Evolutionary conservation across 108 stramenopile genomes (phyloP), one percentile per base, ranked within the genome.

Genomic region (Nitzschia sp.): DNA sequence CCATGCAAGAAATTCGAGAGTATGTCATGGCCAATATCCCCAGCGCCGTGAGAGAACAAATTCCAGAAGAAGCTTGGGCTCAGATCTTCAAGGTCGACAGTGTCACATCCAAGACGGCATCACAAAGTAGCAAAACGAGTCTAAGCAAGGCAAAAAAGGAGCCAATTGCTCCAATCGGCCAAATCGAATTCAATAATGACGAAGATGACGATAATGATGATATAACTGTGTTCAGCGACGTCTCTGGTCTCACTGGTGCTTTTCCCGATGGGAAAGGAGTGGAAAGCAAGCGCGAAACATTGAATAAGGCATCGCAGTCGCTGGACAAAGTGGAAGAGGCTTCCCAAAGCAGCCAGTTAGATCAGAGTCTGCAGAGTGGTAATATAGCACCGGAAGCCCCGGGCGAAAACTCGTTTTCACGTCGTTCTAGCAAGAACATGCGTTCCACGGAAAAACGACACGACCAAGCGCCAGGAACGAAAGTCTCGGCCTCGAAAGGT

Each of bases 11-110:
- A 62, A 71, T 71, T 26, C 47, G 60, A 23, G 13, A 62, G 32
- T 71, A 53, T 53, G 70, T 71, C 19, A 1, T 71, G 47, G 60
- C 50, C 1, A 62, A 61, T 34, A 71, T 71, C 60, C 70, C 70
- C 15, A 33, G 4, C 6, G 52, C 59, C 0, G 38, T 71, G 0
- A 17, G 60, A 62, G 70, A 71, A 8, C 70, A 71, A 38, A 71
- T 71, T 34, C 70, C 70, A 3, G 26, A 61, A 22, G 70, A 61
- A 16, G 70, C 70, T 31, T 71, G 70, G 70, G 50, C 45, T 11
- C 41, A 71, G 22, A 61, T 71, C 34, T 71, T 71, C 45, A 22
- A 32, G 6, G 57, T 36, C 26, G 68, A 48, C 21, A 46, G 53
- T 22, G 25, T 36, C 1, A 41, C 21, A n/a, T 31, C 45, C 33